Evolutionary conservation across 306 rosid species (phyloP).

Genomic region (Canavalia gladiata): DNA sequence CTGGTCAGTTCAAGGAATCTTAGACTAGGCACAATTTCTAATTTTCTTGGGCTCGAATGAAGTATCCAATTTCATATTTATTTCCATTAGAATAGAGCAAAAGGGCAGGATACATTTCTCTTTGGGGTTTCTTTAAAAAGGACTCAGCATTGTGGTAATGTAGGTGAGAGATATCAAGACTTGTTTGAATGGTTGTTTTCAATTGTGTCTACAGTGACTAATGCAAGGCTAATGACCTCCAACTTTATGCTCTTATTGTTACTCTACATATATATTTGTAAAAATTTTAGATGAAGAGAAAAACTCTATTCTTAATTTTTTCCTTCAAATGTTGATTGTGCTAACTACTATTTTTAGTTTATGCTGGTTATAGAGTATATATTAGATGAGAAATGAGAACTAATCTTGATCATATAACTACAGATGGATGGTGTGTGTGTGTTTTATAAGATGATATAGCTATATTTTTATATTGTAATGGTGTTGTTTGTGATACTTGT

Average conservation of each 20-base stretch:
- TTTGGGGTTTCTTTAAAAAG: neutral
- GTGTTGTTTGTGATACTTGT: neutral
- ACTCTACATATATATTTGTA: neutral
- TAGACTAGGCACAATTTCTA: neutral
- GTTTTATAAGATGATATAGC: neutral
- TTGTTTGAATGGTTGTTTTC: neutral
- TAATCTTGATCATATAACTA: neutral
- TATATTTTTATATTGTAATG: neutral
- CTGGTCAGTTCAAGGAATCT: neutral
- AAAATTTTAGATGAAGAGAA: neutral
- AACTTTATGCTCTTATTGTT: constrained; percentile 2
- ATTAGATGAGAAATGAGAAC: neutral
- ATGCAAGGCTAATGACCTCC: neutral
- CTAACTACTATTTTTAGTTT: neutral
- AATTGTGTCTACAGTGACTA: neutral
- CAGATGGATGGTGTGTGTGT: neutral
- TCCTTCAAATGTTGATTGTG: neutral
- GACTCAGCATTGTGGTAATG: neutral
- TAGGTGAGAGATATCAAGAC: neutral
- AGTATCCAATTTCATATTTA: neutral
- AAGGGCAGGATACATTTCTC: neutral
- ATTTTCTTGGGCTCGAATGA: neutral
- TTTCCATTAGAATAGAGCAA: neutral
- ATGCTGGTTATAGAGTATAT: neutral
- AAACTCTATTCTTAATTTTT: neutral